Evolutionary conservation across 1,139 yeast species (phyloP).

Genomic region (Sugiyamaella castrensis): DNA sequence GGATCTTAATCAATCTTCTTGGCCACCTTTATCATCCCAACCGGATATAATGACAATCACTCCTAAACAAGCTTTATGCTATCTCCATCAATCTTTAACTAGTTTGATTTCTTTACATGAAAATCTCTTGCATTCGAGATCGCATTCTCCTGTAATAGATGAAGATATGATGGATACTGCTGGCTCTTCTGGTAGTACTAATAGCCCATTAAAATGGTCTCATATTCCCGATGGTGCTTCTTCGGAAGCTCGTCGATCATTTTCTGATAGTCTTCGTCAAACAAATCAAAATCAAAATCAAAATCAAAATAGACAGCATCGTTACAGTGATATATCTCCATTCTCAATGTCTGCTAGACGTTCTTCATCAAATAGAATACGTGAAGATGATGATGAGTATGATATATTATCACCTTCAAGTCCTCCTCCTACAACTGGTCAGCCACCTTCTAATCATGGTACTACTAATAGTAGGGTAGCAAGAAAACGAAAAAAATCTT

Average conservation of each 20-base stretch:
- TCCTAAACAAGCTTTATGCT: constrained; percentile 27
- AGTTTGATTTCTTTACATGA: constrained; percentile 23
- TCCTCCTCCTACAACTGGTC: constrained; percentile 1
- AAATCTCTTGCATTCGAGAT: constrained; percentile 2
- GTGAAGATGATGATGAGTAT: constrained; percentile 6
- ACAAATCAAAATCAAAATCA: neutral
- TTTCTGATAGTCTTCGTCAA: neutral
- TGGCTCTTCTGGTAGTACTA: too few relatives aligned
- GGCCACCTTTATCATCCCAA: constrained; percentile 11
- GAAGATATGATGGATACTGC: constrained; percentile 8
- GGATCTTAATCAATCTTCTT: neutral
- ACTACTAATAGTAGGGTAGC: neutral
- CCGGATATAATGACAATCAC: constrained; percentile 23
- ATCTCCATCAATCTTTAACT: constrained; percentile 25
- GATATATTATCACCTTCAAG: constrained; percentile 6
- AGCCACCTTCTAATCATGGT: neutral
- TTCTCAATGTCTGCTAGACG: constrained; percentile 7
- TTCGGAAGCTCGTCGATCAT: neutral
- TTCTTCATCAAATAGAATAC: neutral
- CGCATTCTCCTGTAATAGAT: constrained; percentile 4
- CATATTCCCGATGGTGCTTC: neutral
- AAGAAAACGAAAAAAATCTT: constrained; percentile 10
- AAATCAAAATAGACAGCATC: neutral
- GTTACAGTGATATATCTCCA: constrained; percentile 9
- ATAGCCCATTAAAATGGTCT: too few relatives aligned